These are phyloP conservation scores for Chaetomium sp. DNA, from an alignment of 2,329 filamentous ascomycete species.

Conservation along the genomic window DNA sequence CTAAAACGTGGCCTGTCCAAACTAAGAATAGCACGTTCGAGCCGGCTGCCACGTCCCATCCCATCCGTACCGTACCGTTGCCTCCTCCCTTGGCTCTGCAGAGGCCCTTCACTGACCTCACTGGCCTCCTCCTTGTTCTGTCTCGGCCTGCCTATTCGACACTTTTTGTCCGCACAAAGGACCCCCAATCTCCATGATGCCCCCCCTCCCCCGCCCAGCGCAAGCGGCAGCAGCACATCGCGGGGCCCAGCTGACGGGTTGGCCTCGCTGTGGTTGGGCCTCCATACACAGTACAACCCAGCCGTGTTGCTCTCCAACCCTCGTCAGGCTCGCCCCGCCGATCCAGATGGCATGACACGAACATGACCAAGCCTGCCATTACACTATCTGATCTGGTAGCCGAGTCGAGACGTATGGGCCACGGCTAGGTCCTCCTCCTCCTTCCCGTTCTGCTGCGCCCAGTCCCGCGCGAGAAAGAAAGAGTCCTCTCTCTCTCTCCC, in stretches of 20 bases:
- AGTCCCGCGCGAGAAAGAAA: no score
- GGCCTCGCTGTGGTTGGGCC: constrained; percentile 8
- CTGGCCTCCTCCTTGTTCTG: constrained; percentile 10
- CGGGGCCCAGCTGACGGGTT: constrained; percentile 17
- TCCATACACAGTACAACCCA: constrained; percentile 14
- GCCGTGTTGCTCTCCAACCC: constrained; percentile 12
- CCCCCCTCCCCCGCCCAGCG: constrained; percentile 10
- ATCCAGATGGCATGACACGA: constrained; percentile 23
- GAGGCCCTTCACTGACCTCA: constrained; percentile 21
- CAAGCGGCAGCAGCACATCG: constrained; percentile 7
- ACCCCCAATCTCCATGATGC: constrained; percentile 5
- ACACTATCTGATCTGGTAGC: constrained; percentile 2
- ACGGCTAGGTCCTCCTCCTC: constrained; percentile 11
- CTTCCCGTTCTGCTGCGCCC: constrained; percentile 17
- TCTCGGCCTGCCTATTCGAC: constrained; percentile 15
- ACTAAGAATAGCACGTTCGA: constrained; percentile 28
- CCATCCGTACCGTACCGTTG: constrained; percentile 1
- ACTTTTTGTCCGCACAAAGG: constrained; percentile 19
- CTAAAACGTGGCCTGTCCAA: constrained; percentile 28
- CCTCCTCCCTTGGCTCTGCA: constrained; percentile 3
- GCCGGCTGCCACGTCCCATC: constrained; percentile 22
- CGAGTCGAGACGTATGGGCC: constrained; percentile 18
- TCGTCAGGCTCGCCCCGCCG: constrained; percentile 5
- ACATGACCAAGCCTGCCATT: constrained; percentile 25
- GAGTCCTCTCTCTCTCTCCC: no score